phyloP scores from a whole-genome alignment of 129 eudicot species.

The Tagetes patula region DNA sequence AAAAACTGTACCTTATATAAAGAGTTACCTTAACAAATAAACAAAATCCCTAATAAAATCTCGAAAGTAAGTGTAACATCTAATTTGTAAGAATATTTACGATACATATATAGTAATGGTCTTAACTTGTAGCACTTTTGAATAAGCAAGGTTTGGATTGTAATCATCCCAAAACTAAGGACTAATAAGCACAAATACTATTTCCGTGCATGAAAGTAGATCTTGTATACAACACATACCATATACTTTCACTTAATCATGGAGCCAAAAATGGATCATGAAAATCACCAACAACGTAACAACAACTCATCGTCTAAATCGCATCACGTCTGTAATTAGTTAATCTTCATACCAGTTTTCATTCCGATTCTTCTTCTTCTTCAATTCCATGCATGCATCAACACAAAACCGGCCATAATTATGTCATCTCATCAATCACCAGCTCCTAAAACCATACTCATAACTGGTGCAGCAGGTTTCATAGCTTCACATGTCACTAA shows the following conservation, averaged over 20 bases:
- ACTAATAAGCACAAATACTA: slow-evolving; percentile 23
- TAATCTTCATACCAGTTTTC: slow-evolving; percentile 23
- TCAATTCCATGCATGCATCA: background rate
- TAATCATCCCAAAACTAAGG: slow-evolving; percentile 14
- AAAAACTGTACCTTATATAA: too few relatives aligned
- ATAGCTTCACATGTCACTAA: slow-evolving; percentile 55
- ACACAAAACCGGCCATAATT: slow-evolving; percentile 2
- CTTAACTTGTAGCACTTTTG: slow-evolving; percentile 5
- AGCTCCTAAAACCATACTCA: slow-evolving; percentile 43
- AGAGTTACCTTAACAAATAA: too few relatives aligned
- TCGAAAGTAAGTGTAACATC: too few relatives aligned
- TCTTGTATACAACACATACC: slow-evolving; percentile 25
- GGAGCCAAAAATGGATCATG: slow-evolving; percentile 38
- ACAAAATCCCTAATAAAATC: too few relatives aligned
- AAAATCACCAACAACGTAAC: slow-evolving; percentile 13
- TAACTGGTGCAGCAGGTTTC: slow-evolving; percentile 69
- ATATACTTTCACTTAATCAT: slow-evolving; percentile 28
- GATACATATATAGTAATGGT: too few relatives aligned
- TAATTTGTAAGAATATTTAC: too few relatives aligned
- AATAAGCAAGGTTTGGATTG: slow-evolving; percentile 18
- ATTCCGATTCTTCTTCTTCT: slow-evolving; percentile 8
- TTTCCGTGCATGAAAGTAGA: slow-evolving; percentile 27
- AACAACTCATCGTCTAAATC: slow-evolving; percentile 35
- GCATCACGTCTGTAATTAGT: slow-evolving; percentile 21
- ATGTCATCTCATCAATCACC: slow-evolving; percentile 31